These are phyloP conservation scores for Komagataella mondaviorum DNA, from an alignment of 805 yeast genomes.

Conservation along the genomic window DNA sequence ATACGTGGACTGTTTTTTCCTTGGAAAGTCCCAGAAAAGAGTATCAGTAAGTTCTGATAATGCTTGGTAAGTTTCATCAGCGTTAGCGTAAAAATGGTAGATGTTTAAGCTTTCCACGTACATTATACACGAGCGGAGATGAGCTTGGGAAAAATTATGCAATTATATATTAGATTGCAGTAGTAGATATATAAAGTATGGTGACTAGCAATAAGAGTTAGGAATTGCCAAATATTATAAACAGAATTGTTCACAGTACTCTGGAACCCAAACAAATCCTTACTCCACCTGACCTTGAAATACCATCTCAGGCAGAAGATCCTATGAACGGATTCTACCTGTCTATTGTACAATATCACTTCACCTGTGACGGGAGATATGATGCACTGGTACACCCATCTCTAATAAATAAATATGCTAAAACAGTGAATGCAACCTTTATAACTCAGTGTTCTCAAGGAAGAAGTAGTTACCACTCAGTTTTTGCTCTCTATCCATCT, in stretches of 20 bases:
- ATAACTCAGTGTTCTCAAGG: constrained; percentile 55
- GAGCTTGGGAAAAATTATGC: neutral
- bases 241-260: neutral
- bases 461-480: constrained; percentile 87
- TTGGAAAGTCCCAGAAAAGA: neutral
- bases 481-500: constrained; percentile 98
- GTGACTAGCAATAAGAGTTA: neutral
- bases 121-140: too few species aligned
- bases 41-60: too few species aligned
- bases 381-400: neutral
- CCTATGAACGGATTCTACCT: neutral
- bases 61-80: too few species aligned
- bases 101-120: too few species aligned
- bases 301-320: neutral
- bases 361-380: neutral
- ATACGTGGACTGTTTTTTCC: too few species aligned
- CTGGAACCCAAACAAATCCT: neutral
- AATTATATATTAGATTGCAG: neutral
- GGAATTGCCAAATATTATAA: neutral
- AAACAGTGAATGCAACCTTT: constrained; percentile 4
- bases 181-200: neutral
- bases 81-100: too few species aligned
- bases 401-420: neutral
- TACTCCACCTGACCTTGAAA: neutral
- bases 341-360: neutral